Conservation (phyloP, 352 stramenopile genomes). For the Elongisporangium prolatum region DNA sequence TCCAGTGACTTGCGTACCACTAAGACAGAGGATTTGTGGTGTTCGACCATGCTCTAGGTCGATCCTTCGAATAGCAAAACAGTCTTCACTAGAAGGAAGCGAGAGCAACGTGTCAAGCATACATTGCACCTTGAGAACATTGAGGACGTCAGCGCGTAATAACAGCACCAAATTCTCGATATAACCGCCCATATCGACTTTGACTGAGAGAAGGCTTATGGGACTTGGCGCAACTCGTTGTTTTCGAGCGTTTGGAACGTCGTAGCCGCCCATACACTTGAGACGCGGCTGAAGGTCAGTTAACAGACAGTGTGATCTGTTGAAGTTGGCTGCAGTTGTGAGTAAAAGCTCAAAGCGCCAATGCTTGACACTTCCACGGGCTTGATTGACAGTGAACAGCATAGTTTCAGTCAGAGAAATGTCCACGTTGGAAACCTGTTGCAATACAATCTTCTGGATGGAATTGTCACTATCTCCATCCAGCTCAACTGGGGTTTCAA, state of each 20-base stretch:
- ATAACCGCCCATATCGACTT: conserved; percentile 44
- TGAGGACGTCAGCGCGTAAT: conserved; percentile 41
- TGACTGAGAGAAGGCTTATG: conserved; percentile 24
- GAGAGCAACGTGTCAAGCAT: conserved; percentile 28
- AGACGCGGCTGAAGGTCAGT: neutral
- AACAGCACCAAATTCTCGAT: conserved; percentile 49
- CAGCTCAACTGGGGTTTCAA: conserved; percentile 1
- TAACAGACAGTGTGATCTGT: neutral
- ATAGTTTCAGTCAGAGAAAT: conserved; percentile 11
- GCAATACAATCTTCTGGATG: neutral
- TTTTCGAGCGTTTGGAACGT: neutral
- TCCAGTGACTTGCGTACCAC: conserved; percentile 13
- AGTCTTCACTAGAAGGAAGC: conserved; percentile 15
- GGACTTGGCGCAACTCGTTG: conserved; percentile 2
- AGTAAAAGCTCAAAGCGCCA: conserved; percentile 23
- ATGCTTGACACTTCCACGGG: conserved; percentile 28
- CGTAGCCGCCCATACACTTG: neutral
- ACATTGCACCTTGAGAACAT: conserved; percentile 66
- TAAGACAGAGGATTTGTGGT: conserved; percentile 14
- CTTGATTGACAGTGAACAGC: conserved; percentile 24
- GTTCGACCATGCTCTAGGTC: conserved; percentile 2
- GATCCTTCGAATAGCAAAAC: conserved; percentile 15
- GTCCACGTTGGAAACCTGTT: neutral
- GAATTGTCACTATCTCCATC: neutral
- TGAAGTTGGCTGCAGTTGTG: neutral